phyloP scores from a whole-genome alignment of 345 rosid genomes.

The Kernera saxatilis region DNA sequence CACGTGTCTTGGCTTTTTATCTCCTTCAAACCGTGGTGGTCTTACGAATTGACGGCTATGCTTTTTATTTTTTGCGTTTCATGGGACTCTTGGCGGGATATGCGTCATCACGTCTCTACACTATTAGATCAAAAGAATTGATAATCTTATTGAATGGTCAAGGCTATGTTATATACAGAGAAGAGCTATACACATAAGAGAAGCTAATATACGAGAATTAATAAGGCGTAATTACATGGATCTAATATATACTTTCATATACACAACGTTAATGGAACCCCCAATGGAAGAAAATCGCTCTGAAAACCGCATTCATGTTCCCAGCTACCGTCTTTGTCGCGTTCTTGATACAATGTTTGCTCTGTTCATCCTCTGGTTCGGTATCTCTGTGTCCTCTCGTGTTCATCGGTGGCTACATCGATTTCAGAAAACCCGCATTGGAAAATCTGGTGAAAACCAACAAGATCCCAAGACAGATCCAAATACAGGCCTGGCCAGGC shows the following conservation, averaged over 20 bases:
- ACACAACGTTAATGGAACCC: slow-evolving; percentile 80
- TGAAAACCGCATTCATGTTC: slow-evolving; percentile 72
- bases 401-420: slow-evolving; percentile 67
- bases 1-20: slow-evolving; percentile 82
- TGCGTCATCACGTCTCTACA: slow-evolving; percentile 68
- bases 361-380: slow-evolving; percentile 78
- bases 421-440: slow-evolving; percentile 62
- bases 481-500: slow-evolving; percentile 62
- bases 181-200: too few species aligned
- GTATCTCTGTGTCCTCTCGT: slow-evolving; percentile 87
- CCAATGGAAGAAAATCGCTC: slow-evolving; percentile 76
- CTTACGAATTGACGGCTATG: slow-evolving; percentile 90
- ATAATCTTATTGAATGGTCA: too few species aligned
- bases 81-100: slow-evolving; percentile 92
- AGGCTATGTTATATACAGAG: too few species aligned
- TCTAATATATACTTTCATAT: too few species aligned
- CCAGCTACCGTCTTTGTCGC: slow-evolving; percentile 57
- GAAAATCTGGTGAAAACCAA: slow-evolving; percentile 86
- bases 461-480: slow-evolving; percentile 86
- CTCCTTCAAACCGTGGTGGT: slow-evolving; percentile 92
- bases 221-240: too few species aligned
- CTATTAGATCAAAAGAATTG: too few species aligned
- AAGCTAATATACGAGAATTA: too few species aligned
- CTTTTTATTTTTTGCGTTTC: slow-evolving; percentile 83
- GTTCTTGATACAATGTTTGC: slow-evolving; percentile 93